These are phyloP conservation scores for Metarhizium brunneum DNA, from an alignment of 2,329 filamentous ascomycete genomes.

Conservation along the genomic window DNA sequence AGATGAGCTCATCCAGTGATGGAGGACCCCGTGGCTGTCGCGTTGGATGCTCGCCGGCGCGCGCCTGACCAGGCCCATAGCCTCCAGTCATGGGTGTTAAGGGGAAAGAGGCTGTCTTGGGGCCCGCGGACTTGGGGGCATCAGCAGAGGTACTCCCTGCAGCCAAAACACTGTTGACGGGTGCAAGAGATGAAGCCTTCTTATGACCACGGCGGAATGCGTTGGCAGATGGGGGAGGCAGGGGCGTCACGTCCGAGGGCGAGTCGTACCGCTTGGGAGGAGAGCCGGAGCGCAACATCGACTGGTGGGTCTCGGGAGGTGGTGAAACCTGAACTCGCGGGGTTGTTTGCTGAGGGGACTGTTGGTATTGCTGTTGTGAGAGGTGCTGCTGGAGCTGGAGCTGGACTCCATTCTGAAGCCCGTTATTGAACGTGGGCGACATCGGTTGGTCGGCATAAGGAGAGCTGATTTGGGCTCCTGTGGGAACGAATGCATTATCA, in stretches of 20 bases:
- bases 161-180: constrained; percentile 41
- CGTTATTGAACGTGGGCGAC: constrained; percentile 20
- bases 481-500: constrained; percentile 49
- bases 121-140: constrained; percentile 50
- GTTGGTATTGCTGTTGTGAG: constrained; percentile 29
- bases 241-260: constrained; percentile 56
- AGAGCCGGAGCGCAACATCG: constrained; percentile 51
- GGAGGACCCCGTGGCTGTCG: constrained; percentile 92
- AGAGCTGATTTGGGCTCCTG: constrained; percentile 28
- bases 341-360: constrained; percentile 39
- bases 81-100: constrained; percentile 71
- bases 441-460: constrained; percentile 35
- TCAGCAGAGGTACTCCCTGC: constrained; percentile 32
- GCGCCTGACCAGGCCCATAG: constrained; percentile 86
- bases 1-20: constrained; percentile 78
- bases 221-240: constrained; percentile 81
- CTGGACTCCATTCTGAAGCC: constrained; percentile 14
- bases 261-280: constrained; percentile 60
- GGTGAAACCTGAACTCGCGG: constrained; percentile 78
- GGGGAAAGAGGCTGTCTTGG: constrained; percentile 74
- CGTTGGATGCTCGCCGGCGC: constrained; percentile 87
- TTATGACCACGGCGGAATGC: constrained; percentile 92
- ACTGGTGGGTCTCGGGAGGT: constrained; percentile 51
- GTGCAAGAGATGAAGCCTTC: constrained; percentile 71
- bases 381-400: constrained; percentile 32